Evolutionary conservation across 164 flowering plant species (phyloP).

Genomic region (Vitis cinerea): DNA sequence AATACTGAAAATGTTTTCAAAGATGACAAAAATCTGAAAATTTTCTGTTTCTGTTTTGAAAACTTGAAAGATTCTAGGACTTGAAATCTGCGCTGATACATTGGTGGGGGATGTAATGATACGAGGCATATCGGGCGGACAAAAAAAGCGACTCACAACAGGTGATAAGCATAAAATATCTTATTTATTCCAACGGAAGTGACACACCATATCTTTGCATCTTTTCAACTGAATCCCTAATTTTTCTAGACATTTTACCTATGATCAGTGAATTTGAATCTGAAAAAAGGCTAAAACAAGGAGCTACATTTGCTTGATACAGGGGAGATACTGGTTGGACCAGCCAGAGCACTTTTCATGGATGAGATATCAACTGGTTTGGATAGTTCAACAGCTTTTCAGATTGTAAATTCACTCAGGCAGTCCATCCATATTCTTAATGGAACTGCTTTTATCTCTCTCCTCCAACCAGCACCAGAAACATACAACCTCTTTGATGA

Average conservation of each 20-base stretch:
- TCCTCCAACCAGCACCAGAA: conserved; percentile 59
- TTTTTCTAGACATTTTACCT: not conserved
- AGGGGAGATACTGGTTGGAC: conserved; percentile 66
- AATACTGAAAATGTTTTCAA: not conserved
- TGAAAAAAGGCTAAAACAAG: no score
- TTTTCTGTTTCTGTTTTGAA: not conserved
- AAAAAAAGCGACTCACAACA: conserved; percentile 46
- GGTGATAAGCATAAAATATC: conserved; percentile 19
- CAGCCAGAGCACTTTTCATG: conserved; percentile 53
- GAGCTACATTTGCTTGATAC: not conserved
- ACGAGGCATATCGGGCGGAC: conserved; percentile 55
- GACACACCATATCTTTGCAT: not conserved
- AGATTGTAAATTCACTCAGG: conserved; percentile 43
- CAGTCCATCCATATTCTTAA: conserved; percentile 43
- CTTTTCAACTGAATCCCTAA: no score
- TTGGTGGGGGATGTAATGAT: conserved; percentile 47
- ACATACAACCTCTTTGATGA: conserved; percentile 50
- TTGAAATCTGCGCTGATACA: conserved; percentile 51
- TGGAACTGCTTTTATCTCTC: conserved; percentile 47
- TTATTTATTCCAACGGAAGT: no score
- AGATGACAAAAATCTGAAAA: not conserved
- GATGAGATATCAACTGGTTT: conserved; percentile 63
- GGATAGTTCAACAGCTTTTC: conserved; percentile 58
- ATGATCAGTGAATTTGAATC: not conserved
- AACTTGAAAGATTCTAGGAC: conserved; percentile 41